Conservation (phyloP, 805 yeast species). For the Candida golubevii region DNA sequence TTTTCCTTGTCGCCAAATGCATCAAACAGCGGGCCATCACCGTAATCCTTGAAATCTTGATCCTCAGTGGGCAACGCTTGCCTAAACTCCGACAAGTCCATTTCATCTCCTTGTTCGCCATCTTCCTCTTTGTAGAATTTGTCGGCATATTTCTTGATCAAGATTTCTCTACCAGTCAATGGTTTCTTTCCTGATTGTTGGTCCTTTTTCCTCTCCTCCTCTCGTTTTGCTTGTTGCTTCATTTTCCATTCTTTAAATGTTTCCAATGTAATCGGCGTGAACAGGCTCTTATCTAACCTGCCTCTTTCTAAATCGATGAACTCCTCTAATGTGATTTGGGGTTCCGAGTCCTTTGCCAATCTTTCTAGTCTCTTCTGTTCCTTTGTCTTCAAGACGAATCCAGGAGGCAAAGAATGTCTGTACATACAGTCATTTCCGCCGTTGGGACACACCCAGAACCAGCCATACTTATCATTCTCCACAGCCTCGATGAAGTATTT, state of each 20-base stretch:
- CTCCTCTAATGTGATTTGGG: slow-evolving; percentile 91
- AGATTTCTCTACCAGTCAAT: slow-evolving; percentile 65
- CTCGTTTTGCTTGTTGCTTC: slow-evolving; percentile 57
- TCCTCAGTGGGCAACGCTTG: slow-evolving; percentile 48
- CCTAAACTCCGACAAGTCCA: slow-evolving; percentile 57
- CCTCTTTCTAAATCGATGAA: slow-evolving; percentile 92
- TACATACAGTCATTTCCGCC: slow-evolving; percentile 92
- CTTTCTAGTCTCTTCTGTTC: slow-evolving; percentile 90
- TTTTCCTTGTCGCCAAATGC: slow-evolving; percentile 8
- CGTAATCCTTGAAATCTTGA: slow-evolving; percentile 60
- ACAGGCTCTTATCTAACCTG: slow-evolving; percentile 63
- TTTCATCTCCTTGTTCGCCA: slow-evolving; percentile 44
- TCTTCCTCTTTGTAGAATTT: slow-evolving; percentile 53
- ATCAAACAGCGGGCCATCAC: slow-evolving; percentile 45
- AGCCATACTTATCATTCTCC: slow-evolving; percentile 95
- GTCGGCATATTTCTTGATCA: slow-evolving; percentile 56
- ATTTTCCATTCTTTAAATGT: slow-evolving; percentile 80
- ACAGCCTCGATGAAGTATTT: slow-evolving; percentile 94
- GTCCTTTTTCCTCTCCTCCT: slow-evolving; percentile 32
- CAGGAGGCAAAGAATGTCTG: slow-evolving; percentile 93
- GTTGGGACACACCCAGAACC: slow-evolving; percentile 98
- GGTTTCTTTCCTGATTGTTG: slow-evolving; percentile 41
- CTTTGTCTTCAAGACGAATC: slow-evolving; percentile 93
- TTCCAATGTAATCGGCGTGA: slow-evolving; percentile 85
- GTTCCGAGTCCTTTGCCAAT: slow-evolving; percentile 76